Percentiles rank a stretch among this genome's conserved stretches.
These are phyloP conservation scores for Lindgomyces ingoldianus DNA, from an alignment of 495 filamentous ascomycete species.

Conservation along the genomic window DNA sequence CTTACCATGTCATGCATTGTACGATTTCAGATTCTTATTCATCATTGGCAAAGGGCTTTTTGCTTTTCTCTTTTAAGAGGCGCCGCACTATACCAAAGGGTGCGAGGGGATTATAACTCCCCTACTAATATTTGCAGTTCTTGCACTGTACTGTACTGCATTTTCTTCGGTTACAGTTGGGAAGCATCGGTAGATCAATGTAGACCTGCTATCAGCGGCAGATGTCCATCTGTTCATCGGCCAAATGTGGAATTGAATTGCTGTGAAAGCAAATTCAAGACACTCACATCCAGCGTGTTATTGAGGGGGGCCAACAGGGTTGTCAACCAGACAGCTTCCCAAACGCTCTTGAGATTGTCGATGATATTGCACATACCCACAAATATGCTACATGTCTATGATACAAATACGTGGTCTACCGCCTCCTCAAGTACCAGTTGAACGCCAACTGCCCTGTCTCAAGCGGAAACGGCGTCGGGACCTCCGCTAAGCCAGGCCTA, in stretches of 20 bases:
- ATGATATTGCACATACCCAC: neutral
- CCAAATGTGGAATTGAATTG: no score
- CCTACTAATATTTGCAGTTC: neutral
- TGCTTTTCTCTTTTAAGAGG: neutral
- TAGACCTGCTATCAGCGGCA: no score
- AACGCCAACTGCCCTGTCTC: conserved; percentile 73
- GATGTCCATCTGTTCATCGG: no score
- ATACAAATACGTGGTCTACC: no score
- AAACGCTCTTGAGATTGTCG: no score
- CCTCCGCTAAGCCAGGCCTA: conserved; percentile 81
- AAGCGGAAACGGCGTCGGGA: conserved; percentile 77
- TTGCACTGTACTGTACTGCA: neutral
- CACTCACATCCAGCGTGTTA: no score
- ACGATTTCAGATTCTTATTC: neutral
- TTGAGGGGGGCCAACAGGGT: no score
- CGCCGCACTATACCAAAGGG: neutral
- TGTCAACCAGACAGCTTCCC: no score
- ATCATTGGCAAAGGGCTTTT: neutral
- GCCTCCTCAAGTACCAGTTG: conserved; percentile 88
- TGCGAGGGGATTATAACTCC: neutral
- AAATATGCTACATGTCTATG: no score
- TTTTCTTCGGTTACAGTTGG: neutral
- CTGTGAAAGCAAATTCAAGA: no score
- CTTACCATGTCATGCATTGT: neutral
- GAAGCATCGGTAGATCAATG: no score